Evolutionary conservation across 257 asterid genomes (phyloP), one percentile per base, ranked within the genome.

Genomic region (Mentha longifolia): DNA sequence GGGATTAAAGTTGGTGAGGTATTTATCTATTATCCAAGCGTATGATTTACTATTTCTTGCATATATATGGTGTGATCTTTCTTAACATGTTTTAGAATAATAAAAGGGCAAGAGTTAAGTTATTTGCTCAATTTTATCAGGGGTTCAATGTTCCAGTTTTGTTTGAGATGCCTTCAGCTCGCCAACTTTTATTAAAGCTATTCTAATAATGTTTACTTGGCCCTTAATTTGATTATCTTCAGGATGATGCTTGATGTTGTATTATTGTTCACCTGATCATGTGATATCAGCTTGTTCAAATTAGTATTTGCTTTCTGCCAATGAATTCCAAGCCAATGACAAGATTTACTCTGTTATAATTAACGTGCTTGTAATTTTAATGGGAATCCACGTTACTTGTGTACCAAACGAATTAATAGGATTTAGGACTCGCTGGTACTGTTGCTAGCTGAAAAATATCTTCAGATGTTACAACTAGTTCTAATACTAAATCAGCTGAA

Each of bases 1-100:
- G 95, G 89, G 57, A 92, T 95, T 77, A 56, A 95, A 95, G 99
- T 95, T 87, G 98, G 98, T 62, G 98, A 95, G 99, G 99, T 95
- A 92, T 61, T 72, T 70, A 58, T 70, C 76, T 63, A 52, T 55
- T 28, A 39, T 45, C 30, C 0, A 65, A 60, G 19, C 51, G 12
- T 37, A 13, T 35, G 8, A 35, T 35, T 5, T 35, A 22, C 50
- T 63, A 41, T 57, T 67, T 62, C 65, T 71, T 62, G 63, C 60
- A 50, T 58, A 50, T 73, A 67, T 67, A 37, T 42, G 51, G 31
- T 42, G 19, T 75, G 64, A 30, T 49, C 28, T 62, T 52, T 67
- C 61, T 68, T 25, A 15, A 22, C 42, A 56, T 52, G 31, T 39
- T 8, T 65, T 54, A 16, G 55, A 50, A 41, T 60, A 28, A 35